Conservation (phyloP, 768 basidiomycete species). For the Stropharia rugosoannulata region DNA sequence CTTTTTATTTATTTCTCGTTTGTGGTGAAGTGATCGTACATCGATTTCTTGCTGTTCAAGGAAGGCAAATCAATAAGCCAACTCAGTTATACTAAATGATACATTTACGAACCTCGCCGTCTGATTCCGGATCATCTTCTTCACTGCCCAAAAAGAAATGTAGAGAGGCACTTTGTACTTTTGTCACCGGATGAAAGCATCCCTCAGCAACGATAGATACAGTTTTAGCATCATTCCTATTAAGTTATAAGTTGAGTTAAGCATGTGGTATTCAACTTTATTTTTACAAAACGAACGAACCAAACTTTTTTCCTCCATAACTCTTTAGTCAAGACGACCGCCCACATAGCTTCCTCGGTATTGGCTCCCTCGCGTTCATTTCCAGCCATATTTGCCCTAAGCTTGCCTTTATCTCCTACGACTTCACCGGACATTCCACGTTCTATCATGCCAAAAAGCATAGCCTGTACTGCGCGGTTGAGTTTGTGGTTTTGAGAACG, state of each 20-base stretch:
- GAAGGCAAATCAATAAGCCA: neutral
- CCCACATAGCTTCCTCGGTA: conserved; percentile 96
- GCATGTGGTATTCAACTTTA: neutral
- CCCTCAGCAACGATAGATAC: conserved; percentile 90
- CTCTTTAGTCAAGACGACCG: conserved; percentile 89
- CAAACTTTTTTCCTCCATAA: conserved; percentile 93
- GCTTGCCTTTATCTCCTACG: conserved; percentile 80
- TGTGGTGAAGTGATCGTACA: conserved; percentile 76
- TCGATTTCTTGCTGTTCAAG: conserved; percentile 50
- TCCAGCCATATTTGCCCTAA: conserved; percentile 40
- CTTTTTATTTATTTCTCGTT: conserved; percentile 93
- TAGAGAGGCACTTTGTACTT: conserved; percentile 91
- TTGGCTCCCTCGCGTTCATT: conserved; percentile 39
- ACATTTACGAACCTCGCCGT: conserved; percentile 59
- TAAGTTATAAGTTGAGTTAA: neutral
- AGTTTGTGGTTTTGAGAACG: conserved; percentile 92
- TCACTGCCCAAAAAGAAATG: conserved; percentile 97
- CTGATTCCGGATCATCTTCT: conserved; percentile 70
- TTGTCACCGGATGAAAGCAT: conserved; percentile 90
- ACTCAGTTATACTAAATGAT: conserved; percentile 18
- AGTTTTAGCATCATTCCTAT: conserved; percentile 86
- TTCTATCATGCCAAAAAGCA: conserved; percentile 96
- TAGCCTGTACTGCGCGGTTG: conserved; percentile 92
- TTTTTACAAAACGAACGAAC: conserved; percentile 33
- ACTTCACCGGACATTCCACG: conserved; percentile 84